Conservation (phyloP, 2,329 filamentous ascomycete genomes). For the Aspergillus pseudonomiae region DNA sequence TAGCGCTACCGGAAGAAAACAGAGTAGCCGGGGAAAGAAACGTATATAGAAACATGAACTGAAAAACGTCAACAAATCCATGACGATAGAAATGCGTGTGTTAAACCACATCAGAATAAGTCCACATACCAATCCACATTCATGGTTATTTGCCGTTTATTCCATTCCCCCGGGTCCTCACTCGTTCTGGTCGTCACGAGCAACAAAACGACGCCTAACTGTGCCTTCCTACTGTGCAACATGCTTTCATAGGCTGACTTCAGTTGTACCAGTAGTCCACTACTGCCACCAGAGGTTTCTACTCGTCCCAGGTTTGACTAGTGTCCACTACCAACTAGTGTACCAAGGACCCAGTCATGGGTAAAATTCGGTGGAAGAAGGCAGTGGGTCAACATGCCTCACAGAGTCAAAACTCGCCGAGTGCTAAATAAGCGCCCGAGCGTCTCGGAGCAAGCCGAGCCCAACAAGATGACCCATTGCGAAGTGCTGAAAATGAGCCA, state of each 20-base stretch:
- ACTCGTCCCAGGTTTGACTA: too few species aligned
- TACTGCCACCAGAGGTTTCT: too few species aligned
- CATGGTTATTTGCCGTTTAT: too few species aligned
- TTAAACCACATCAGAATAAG: neutral
- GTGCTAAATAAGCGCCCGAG: neutral
- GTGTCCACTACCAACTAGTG: too few species aligned
- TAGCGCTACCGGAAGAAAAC: neutral
- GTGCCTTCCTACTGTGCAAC: too few species aligned
- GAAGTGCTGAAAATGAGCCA: neutral
- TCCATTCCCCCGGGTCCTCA: too few species aligned
- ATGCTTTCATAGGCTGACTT: neutral
- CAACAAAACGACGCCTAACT: neutral
- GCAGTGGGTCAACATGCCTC: neutral
- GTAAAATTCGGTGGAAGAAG: neutral
- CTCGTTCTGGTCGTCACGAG: neutral
- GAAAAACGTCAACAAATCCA: neutral
- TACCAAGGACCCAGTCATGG: neutral
- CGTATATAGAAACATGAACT: neutral
- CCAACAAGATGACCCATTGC: neutral
- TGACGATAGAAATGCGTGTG: neutral
- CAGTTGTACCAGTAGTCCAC: neutral
- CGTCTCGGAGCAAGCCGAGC: neutral
- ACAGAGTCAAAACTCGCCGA: neutral
- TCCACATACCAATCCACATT: too few species aligned
- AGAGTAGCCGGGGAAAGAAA: neutral